A percentile compares a stretch with the other conserved stretches of the same genome.
phyloP scores from a whole-genome alignment of 176 grass and related monocot species.

The Cocos nucifera region DNA sequence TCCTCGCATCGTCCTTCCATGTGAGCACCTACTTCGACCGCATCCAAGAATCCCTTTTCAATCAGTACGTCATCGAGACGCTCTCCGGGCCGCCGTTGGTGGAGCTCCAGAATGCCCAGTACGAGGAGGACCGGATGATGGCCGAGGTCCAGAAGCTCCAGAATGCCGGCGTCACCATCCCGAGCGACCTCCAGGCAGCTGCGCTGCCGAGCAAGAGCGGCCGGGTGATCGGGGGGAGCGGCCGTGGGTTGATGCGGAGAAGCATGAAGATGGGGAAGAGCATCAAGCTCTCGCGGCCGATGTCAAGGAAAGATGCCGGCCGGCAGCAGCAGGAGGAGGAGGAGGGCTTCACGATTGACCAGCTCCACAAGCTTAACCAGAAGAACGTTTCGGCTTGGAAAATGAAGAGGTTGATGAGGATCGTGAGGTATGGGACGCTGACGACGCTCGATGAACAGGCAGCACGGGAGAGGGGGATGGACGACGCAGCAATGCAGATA shows the following conservation, averaged over 20 bases:
- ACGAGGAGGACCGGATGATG: conserved; percentile 55
- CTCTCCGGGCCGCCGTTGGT: conserved; percentile 72
- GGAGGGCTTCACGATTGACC: conserved; percentile 66
- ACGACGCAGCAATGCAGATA: conserved; percentile 64
- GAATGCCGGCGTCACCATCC: conserved; percentile 52
- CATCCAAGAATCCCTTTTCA: conserved; percentile 91
- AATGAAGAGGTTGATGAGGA: conserved; percentile 92
- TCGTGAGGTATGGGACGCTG: conserved; percentile 67
- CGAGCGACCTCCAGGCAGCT: conserved; percentile 42
- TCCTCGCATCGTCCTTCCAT: conserved; percentile 87
- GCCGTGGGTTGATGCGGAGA: background rate
- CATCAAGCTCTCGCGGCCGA: conserved; percentile 21
- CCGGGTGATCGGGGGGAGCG: background rate
- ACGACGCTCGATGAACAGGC: conserved; percentile 73
- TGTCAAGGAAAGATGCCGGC: conserved; percentile 25
- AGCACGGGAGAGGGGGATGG: conserved; percentile 26
- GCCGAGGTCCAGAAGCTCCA: conserved; percentile 70
- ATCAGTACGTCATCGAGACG: conserved; percentile 92
- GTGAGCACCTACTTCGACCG: conserved; percentile 97
- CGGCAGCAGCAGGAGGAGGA: conserved; percentile 57
- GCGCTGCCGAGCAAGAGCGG: conserved; percentile 26
- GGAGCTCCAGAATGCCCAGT: conserved; percentile 12
- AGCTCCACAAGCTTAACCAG: conserved; percentile 84
- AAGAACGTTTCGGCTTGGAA: conserved; percentile 93
- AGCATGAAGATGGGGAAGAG: conserved; percentile 24